Percentiles rank a stretch among this genome's conserved stretches.
These are phyloP conservation scores for Boletus smithii DNA, from an alignment of 1,284 basidiomycete genomes.

Conservation along the genomic window DNA sequence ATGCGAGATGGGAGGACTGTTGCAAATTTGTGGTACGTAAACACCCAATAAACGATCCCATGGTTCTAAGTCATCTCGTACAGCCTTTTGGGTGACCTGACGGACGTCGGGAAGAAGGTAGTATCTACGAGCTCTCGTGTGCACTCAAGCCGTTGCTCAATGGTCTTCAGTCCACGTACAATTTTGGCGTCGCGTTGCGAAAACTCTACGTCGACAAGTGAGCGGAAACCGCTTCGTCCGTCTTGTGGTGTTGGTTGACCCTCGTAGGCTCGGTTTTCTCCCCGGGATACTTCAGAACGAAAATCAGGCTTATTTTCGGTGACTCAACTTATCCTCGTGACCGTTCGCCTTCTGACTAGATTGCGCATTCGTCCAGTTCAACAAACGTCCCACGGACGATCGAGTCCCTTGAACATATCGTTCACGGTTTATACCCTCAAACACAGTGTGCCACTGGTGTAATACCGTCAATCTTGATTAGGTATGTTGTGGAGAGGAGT, in stretches of 20 bases:
- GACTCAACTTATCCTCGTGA: slow-evolving; percentile 2
- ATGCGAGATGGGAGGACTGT: slow-evolving; percentile 48
- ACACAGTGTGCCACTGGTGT: slow-evolving; percentile 44
- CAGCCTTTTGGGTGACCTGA: slow-evolving; percentile 76
- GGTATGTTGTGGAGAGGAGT: slow-evolving; percentile 37
- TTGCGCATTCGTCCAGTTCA: slow-evolving; percentile 34
- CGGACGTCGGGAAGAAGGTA: slow-evolving; percentile 72
- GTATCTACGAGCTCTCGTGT: slow-evolving; percentile 5
- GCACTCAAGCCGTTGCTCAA: slow-evolving; percentile 6
- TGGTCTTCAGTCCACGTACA: slow-evolving; percentile 56
- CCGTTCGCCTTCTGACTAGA: background rate
- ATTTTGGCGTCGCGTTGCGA: slow-evolving; percentile 60
- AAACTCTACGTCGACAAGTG: slow-evolving; percentile 71
- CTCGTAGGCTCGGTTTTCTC: slow-evolving; percentile 58
- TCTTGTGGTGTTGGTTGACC: background rate
- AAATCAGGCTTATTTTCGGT: slow-evolving; percentile 64
- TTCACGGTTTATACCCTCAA: slow-evolving; percentile 68
- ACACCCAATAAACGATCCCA: background rate
- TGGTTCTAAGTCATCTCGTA: background rate
- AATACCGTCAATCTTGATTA: slow-evolving; percentile 52
- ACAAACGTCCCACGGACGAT: slow-evolving; percentile 78
- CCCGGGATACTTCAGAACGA: slow-evolving; percentile 50
- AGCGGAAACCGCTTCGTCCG: slow-evolving; percentile 12
- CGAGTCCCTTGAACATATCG: slow-evolving; percentile 72
- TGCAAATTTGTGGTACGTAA: slow-evolving; percentile 61